phyloP scores from a whole-genome alignment of 2,329 filamentous ascomycete species.

The Aspergillus sp. region DNA sequence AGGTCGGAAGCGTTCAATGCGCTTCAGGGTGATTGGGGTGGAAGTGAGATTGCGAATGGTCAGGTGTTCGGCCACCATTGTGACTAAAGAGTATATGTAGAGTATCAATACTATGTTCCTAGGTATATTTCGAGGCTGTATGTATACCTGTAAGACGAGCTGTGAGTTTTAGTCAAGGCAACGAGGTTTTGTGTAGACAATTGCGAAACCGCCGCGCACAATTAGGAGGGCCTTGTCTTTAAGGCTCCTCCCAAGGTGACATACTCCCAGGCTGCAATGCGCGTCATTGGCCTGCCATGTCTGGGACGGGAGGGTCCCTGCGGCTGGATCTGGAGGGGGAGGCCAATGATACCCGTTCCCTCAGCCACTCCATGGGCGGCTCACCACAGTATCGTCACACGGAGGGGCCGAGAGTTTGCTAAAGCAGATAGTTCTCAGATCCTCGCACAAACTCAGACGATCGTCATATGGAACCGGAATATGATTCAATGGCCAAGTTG shows the following conservation, averaged over 20 bases:
- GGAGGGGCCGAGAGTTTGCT: background rate
- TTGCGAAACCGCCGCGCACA: background rate
- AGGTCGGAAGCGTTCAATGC: constrained; percentile 69
- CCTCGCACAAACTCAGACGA: background rate
- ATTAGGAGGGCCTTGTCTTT: background rate
- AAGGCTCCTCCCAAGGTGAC: no score
- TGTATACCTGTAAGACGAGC: no score
- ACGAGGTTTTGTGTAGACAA: background rate
- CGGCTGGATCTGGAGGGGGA: constrained; percentile 2
- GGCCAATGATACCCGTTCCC: constrained; percentile 5
- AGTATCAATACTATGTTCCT: no score
- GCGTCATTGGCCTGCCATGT: constrained; percentile 10
- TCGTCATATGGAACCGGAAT: background rate
- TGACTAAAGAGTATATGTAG: background rate
- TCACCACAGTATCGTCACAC: constrained; percentile 1
- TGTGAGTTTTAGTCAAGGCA: background rate
- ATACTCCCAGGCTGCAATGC: constrained; percentile 7
- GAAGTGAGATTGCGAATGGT: constrained; percentile 80
- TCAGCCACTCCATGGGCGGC: constrained; percentile 1
- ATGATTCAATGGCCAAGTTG: background rate
- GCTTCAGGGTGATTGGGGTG: constrained; percentile 68
- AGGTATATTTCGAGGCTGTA: no score
- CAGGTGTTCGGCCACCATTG: constrained; percentile 47
- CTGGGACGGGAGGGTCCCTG: constrained; percentile 4
- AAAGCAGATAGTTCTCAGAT: background rate